Conservation (phyloP, 805 yeast species). For the Ogataea henricii region DNA sequence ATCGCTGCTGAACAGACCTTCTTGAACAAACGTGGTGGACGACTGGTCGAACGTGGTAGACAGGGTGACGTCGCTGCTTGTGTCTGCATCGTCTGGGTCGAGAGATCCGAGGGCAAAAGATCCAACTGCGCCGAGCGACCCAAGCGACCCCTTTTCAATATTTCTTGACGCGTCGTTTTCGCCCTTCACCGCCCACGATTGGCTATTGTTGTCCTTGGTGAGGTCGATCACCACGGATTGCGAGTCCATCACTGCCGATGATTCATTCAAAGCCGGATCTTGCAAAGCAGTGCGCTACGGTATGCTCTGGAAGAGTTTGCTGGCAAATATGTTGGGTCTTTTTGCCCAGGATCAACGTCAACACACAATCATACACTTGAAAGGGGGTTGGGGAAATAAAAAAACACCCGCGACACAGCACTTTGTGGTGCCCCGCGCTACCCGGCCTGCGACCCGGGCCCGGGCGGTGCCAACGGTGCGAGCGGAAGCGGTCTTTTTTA, state of each 20-base stretch:
- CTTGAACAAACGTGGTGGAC: neutral
- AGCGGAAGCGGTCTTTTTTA: neutral
- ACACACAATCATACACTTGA: conserved; percentile 8
- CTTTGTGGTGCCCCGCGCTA: neutral
- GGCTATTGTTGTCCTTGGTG: neutral
- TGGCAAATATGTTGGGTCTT: neutral
- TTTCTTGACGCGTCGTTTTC: conserved; percentile 1
- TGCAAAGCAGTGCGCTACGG: neutral
- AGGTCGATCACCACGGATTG: neutral
- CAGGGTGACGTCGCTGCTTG: conserved; percentile 1
- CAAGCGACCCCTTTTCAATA: neutral
- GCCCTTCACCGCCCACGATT: neutral
- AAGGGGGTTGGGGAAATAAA: conserved; percentile 5
- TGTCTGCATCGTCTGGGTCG: neutral
- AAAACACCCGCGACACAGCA: neutral
- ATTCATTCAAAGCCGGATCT: neutral
- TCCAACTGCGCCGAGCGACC: neutral
- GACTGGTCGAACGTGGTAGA: conserved; percentile 8
- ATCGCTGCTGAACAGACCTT: conserved; percentile 4
- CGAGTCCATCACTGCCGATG: neutral
- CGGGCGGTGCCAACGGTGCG: conserved; percentile 2
- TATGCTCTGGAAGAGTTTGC: neutral
- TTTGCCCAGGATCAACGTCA: neutral
- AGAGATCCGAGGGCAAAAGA: neutral
- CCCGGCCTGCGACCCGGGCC: conserved; percentile 1